Conservation (phyloP, 441 rosid species). For the Pelargonium citronellum region DNA sequence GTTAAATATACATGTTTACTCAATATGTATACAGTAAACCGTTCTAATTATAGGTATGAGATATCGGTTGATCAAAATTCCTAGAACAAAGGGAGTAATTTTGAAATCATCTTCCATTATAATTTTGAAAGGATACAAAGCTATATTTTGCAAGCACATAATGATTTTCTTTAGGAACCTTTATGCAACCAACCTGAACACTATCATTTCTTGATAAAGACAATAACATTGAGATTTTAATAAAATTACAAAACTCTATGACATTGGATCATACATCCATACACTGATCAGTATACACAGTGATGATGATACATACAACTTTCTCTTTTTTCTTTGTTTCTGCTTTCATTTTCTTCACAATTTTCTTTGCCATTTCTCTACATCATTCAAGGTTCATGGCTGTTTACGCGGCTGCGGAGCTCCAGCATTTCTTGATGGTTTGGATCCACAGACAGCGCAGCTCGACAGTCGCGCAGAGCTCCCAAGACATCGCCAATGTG, state of each 20-base stretch:
- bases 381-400: slow-evolving; percentile 65
- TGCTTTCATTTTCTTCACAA: not conserved
- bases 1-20: too few species aligned
- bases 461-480: slow-evolving; percentile 84
- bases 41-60: too few species aligned
- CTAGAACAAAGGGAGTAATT: too few species aligned
- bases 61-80: too few species aligned
- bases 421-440: slow-evolving; percentile 88
- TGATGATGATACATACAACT: slow-evolving; percentile 8
- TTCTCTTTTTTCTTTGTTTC: not conserved
- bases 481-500: slow-evolving; percentile 62
- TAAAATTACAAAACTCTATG: not conserved
- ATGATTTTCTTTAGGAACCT: too few species aligned
- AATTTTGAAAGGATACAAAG: too few species aligned
- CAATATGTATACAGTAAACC: too few species aligned
- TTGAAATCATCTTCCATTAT: too few species aligned
- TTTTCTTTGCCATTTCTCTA: not conserved
- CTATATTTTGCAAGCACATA: too few species aligned
- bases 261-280: slow-evolving; percentile 16
- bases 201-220: too few species aligned
- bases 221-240: too few species aligned
- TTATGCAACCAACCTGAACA: too few species aligned
- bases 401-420: slow-evolving; percentile 81
- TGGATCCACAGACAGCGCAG: slow-evolving; percentile 91
- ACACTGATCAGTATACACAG: slow-evolving; percentile 23